Conservation (phyloP, 352 stramenopile genomes). For the Phytophthora litchii region DNA sequence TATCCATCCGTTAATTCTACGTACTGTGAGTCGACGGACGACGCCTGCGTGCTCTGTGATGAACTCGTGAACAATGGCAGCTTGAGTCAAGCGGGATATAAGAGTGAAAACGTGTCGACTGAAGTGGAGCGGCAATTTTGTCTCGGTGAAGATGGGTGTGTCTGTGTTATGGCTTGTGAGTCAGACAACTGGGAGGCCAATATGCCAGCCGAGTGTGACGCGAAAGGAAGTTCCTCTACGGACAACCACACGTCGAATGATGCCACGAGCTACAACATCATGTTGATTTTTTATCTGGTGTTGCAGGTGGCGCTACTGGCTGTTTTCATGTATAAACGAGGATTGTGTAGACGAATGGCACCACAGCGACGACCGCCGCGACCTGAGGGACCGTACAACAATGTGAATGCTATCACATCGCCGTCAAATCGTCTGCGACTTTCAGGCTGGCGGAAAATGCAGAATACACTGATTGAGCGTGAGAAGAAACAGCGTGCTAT, state of each 20-base stretch:
- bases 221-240: conserved; percentile 18
- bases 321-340: conserved; percentile 65
- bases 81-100: conserved; percentile 19
- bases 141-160: conserved; percentile 52
- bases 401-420: conserved; percentile 68
- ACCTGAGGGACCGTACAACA: conserved; percentile 70
- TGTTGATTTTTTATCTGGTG: conserved; percentile 74
- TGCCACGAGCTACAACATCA: conserved; percentile 51
- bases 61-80: conserved; percentile 41
- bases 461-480: conserved; percentile 57
- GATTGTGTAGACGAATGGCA: conserved; percentile 41
- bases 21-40: conserved; percentile 64
- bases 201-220: conserved; percentile 54
- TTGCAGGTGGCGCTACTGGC: conserved; percentile 65
- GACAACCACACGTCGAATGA: conserved; percentile 13
- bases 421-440: conserved; percentile 70
- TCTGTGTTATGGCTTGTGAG: conserved; percentile 72
- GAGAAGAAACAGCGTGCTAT: conserved; percentile 58
- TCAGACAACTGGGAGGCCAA: conserved; percentile 55
- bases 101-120: conserved; percentile 39
- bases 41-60: conserved; percentile 56
- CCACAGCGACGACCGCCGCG: conserved; percentile 12
- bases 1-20: conserved; percentile 66
- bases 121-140: conserved; percentile 62
- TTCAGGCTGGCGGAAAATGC: conserved; percentile 62